Percentiles rank a stretch among this genome's conserved stretches.
Conservation (phyloP, 495 filamentous ascomycete genomes). For the Neohortaea acidophila region DNA sequence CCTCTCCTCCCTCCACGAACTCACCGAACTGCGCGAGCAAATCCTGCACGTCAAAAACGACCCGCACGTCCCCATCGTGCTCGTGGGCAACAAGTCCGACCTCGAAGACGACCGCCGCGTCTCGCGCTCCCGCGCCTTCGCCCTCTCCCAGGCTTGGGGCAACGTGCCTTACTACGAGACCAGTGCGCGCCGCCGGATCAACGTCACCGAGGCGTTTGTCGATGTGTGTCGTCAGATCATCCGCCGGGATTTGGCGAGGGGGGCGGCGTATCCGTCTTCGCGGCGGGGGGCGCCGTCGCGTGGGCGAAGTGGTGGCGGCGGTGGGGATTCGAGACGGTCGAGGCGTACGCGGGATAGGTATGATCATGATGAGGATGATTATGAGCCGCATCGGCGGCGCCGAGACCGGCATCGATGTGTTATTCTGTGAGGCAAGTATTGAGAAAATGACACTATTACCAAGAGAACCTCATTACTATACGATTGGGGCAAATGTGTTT, state of each 20-base stretch:
- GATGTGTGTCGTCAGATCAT: constrained; percentile 33
- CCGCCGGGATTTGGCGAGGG: constrained; percentile 8
- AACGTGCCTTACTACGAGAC: constrained; percentile 92
- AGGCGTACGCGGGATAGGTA: no score
- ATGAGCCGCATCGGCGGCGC: no score
- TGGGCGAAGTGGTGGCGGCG: no score
- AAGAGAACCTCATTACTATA: no score
- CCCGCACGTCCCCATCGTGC: constrained; percentile 78
- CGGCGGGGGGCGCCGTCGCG: no score
- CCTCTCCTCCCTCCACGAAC: constrained; percentile 67
- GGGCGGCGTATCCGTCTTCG: no score
- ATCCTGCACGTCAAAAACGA: constrained; percentile 89
- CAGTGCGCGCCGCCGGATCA: constrained; percentile 64
- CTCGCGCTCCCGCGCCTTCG: constrained; percentile 65
- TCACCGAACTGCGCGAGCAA: constrained; percentile 79
- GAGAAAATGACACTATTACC: no score
- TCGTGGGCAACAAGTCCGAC: constrained; percentile 95
- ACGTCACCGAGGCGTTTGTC: constrained; percentile 90
- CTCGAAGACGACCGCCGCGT: constrained; percentile 84
- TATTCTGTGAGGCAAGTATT: no score
- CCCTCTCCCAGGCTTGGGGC: constrained; percentile 77
- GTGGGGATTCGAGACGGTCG: no score
- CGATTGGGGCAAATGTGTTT: no score
- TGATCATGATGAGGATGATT: no score
- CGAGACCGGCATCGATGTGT: no score